Evolutionary conservation across 2,329 filamentous ascomycete genomes (phyloP).

Genomic region (Trichoderma koningiopsis): DNA sequence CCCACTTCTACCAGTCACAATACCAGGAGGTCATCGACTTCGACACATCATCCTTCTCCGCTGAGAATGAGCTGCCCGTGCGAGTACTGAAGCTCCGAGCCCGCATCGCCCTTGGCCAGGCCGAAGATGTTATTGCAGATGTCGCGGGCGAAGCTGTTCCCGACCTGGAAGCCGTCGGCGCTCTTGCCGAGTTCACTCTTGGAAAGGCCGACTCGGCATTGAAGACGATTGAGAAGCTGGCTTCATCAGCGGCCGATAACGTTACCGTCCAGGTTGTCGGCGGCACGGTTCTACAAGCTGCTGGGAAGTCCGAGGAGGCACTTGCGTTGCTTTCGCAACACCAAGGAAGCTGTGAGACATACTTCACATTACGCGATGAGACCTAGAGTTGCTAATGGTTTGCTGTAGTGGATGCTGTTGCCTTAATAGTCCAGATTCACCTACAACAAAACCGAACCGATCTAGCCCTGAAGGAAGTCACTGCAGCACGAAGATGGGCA

Average conservation of each 20-base stretch:
- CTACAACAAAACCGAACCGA: slow-evolving; percentile 90
- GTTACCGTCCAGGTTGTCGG: slow-evolving; percentile 77
- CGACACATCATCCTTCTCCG: slow-evolving; percentile 75
- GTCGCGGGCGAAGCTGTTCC: slow-evolving; percentile 67
- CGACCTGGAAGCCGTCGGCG: slow-evolving; percentile 74
- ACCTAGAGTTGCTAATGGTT: neutral
- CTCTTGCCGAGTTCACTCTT: slow-evolving; percentile 67
- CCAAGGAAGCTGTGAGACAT: slow-evolving; percentile 73
- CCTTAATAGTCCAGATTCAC: slow-evolving; percentile 88
- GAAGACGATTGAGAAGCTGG: slow-evolving; percentile 66
- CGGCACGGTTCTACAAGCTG: slow-evolving; percentile 79
- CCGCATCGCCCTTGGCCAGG: slow-evolving; percentile 78
- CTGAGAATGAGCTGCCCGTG: slow-evolving; percentile 75
- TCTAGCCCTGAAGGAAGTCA: slow-evolving; percentile 85
- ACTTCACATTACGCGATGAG: neutral
- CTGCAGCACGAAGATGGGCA: slow-evolving; percentile 85
- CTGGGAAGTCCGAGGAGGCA: slow-evolving; percentile 83
- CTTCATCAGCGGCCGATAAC: slow-evolving; percentile 69
- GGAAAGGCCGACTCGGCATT: slow-evolving; percentile 66
- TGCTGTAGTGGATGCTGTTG: slow-evolving; percentile 70
- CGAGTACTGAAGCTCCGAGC: slow-evolving; percentile 79
- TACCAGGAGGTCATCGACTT: slow-evolving; percentile 86
- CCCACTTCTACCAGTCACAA: slow-evolving; percentile 76
- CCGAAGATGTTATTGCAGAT: slow-evolving; percentile 70
- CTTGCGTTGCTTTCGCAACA: slow-evolving; percentile 78